Base-by-base conservation (phyloP, 2,329 filamentous ascomycete species). In the Metarhizium humberi region DNA sequence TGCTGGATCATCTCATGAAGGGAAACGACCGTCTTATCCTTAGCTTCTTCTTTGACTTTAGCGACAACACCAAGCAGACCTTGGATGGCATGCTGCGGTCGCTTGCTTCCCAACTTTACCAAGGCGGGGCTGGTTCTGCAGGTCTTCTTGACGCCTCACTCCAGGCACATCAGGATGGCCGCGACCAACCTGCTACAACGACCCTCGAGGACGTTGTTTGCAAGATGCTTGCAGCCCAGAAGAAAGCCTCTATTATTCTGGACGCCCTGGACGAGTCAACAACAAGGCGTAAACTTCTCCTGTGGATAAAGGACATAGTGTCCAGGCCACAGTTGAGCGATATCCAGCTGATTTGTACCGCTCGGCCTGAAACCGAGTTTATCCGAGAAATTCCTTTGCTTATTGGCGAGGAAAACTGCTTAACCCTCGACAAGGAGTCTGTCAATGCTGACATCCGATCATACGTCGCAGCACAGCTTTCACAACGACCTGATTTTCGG, bases 221-320 rank as follows among this genome's bases (percentile, higher is more conserved):
- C 20, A 55, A 29, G 7, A 66, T 69, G 56, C 56, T 71, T 2
- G 30, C 32, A 55, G 20, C 11, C 7, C 10, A 30, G 10, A 51
- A 40, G 46, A 25, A 25, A 3, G 3, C 3, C 3, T 25, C 3
- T 13, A 51, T 64, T n/a, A 36, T 63, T 6, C 43, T 66, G 0
- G 61, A 66, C 25, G 64, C 63, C 6, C 43, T 66, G 13, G 62
- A 64, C 36, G 62, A 66, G 49, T 65, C 49, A 7, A 57, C 40
- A 4, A 59, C 51, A 32, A 63, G 58, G 49, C 3, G 36, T 7
- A 55, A 60, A 6, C 56, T 66, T 38, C 32, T 66, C 1, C 29
- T 2, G 2, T 66, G 60, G 62, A 58, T 66, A 0, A 18, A 38
- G 34, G 36, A 40, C 32, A 32, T 59, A 8, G 38, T n/a, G 3